Conservation (phyloP, 176 grass and related monocot species). For the Aegilops bicornis region DNA sequence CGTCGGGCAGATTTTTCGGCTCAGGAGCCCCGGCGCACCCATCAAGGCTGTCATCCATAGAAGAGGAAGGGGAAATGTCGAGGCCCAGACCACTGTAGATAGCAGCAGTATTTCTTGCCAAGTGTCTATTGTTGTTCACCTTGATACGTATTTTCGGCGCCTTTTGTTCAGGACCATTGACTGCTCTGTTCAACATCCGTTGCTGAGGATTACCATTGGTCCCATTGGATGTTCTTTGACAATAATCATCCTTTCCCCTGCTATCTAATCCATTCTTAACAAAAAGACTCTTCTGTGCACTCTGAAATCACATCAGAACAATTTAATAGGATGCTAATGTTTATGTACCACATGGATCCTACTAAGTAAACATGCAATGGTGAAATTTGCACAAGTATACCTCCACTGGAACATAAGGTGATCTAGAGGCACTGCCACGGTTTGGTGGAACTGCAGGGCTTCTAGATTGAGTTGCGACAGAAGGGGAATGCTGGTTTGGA, state of each 20-base stretch:
- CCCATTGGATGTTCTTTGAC: conserved; percentile 25
- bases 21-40: conserved; percentile 22
- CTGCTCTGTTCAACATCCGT: conserved; percentile 36
- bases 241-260: conserved; percentile 32
- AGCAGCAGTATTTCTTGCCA: conserved; percentile 62
- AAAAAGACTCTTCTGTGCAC: conserved; percentile 29
- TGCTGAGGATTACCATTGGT: conserved; percentile 33
- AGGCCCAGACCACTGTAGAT: conserved; percentile 71
- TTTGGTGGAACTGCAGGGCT: conserved; percentile 42
- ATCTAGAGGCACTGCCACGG: conserved; percentile 53
- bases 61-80: conserved; percentile 74
- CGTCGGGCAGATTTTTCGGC: conserved; percentile 29
- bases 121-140: conserved; percentile 41
- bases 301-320: conserved; percentile 46
- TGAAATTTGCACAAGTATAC: conserved; percentile 45
- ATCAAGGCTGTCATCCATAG: conserved; percentile 49
- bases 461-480: conserved; percentile 37
- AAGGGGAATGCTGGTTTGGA: conserved; percentile 35
- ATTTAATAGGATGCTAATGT: conserved; percentile 15
- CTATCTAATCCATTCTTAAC: conserved; percentile 41
- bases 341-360: conserved; percentile 17
- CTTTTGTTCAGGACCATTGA: conserved; percentile 46
- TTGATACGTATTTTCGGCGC: conserved; percentile 60
- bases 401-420: conserved; percentile 39
- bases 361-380: conserved; percentile 23